These are phyloP conservation scores for Phoma sp. DNA, from an alignment of 2,329 filamentous ascomycete species.

Conservation along the genomic window DNA sequence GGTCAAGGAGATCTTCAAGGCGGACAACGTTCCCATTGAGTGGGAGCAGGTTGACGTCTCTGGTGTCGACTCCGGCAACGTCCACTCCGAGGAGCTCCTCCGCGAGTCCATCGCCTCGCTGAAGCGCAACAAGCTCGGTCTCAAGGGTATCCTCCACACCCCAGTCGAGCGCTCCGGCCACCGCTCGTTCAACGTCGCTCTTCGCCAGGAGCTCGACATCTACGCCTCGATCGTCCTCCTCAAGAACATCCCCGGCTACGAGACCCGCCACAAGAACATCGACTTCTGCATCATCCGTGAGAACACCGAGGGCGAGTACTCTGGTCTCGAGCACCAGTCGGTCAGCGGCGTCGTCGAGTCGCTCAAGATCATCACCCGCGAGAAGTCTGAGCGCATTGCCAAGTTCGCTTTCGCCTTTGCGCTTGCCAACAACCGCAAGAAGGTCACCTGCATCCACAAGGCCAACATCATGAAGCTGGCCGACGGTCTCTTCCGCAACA, in stretches of 20 bases:
- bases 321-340: conserved; percentile 97
- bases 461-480: conserved; percentile 99
- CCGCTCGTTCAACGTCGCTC: conserved; percentile 99
- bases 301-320: conserved; percentile 99
- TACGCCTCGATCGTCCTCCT: conserved; percentile 97
- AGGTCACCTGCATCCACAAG: conserved; percentile 99
- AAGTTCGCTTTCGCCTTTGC: conserved; percentile 99
- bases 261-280: conserved; percentile 96
- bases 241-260: conserved; percentile 99
- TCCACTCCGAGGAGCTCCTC: conserved; percentile 94
- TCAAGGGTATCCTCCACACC: conserved; percentile 99
- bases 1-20: conserved; percentile 99
- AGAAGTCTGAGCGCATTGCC: conserved; percentile 98
- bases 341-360: conserved; percentile 97
- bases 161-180: conserved; percentile 96
- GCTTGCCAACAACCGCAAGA: conserved; percentile 97
- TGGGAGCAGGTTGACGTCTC: conserved; percentile 99
- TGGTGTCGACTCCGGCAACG: conserved; percentile 83
- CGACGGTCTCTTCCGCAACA: conserved; percentile 97
- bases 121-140: conserved; percentile 96
- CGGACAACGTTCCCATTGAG: conserved; percentile 97
- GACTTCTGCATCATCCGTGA: conserved; percentile 99
- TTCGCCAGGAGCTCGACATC: conserved; percentile 99
- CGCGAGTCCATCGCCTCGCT: conserved; percentile 93
- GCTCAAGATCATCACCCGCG: conserved; percentile 99